Percentiles rank a stretch among this genome's conserved stretches.
Evolutionary conservation across 108 stramenopile genomes (phyloP).

Genomic region (Cyclotella sp.): DNA sequence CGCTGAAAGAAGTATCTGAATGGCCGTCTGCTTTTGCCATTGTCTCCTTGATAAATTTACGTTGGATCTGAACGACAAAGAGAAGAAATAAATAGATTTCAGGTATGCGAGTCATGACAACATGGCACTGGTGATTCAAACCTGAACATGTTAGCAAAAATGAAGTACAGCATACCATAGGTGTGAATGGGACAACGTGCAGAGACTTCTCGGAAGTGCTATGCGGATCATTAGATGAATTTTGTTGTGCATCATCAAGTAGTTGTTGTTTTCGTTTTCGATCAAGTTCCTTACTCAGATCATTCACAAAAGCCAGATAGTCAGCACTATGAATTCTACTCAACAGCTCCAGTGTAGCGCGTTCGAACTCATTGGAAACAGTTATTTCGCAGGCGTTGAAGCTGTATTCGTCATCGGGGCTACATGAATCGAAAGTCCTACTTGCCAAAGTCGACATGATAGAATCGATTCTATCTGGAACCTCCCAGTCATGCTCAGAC

Average conservation of each 20-base stretch:
- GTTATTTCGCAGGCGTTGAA: constrained; percentile 74
- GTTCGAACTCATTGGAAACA: constrained; percentile 85
- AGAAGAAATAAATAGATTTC: neutral
- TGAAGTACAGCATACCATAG: constrained; percentile 59
- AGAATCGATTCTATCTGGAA: constrained; percentile 76
- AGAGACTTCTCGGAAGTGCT: constrained; percentile 21
- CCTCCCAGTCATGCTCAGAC: constrained; percentile 87
- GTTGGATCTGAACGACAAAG: constrained; percentile 55
- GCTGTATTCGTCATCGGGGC: constrained; percentile 40
- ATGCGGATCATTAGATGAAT: constrained; percentile 10
- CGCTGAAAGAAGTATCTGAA: constrained; percentile 91
- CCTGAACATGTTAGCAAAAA: neutral
- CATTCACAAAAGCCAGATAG: constrained; percentile 88
- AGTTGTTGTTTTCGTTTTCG: constrained; percentile 57
- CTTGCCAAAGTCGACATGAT: constrained; percentile 71
- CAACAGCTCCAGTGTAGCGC: constrained; percentile 86
- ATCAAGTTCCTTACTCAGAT: constrained; percentile 86
- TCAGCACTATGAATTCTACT: constrained; percentile 91
- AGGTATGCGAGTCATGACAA: neutral
- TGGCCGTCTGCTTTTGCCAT: constrained; percentile 65
- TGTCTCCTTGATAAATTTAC: constrained; percentile 74
- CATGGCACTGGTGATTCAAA: neutral
- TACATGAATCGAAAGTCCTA: constrained; percentile 35
- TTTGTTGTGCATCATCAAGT: constrained; percentile 38
- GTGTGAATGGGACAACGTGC: constrained; percentile 85